Percentiles rank a stretch among this genome's conserved stretches.
phyloP scores from a whole-genome alignment of 352 stramenopile genomes.

The Aphanomyces invadans region DNA sequence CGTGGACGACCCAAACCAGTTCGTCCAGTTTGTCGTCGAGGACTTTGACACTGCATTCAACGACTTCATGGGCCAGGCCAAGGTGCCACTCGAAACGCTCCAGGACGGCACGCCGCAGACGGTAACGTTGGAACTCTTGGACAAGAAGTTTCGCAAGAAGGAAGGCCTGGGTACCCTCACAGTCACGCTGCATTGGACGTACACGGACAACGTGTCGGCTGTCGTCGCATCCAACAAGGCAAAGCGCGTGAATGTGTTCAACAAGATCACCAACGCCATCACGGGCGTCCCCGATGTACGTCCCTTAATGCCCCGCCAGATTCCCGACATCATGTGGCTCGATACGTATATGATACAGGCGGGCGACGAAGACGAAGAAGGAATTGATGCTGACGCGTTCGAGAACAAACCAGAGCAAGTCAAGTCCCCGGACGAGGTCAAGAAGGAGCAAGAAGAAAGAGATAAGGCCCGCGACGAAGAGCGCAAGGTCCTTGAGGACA shows the following conservation, averaged over 20 bases:
- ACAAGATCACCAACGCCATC: constrained; percentile 40
- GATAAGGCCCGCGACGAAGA: constrained; percentile 73
- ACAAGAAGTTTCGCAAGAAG: constrained; percentile 69
- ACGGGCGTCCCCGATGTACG: constrained; percentile 16
- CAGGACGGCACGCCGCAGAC: constrained; percentile 38
- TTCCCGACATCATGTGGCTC: neutral
- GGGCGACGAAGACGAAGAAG: constrained; percentile 58
- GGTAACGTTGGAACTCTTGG: constrained; percentile 46
- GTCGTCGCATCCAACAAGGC: constrained; percentile 52
- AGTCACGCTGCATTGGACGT: constrained; percentile 56
- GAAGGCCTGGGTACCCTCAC: constrained; percentile 43
- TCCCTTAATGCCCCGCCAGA: neutral
- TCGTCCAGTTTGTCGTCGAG: constrained; percentile 49
- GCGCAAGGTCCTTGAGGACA: constrained; percentile 56
- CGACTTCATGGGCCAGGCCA: constrained; percentile 60
- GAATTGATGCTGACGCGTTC: constrained; percentile 58
- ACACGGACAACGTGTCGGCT: constrained; percentile 36
- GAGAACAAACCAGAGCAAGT: constrained; percentile 44
- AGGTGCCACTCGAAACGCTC: constrained; percentile 17
- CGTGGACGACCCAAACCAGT: constrained; percentile 44
- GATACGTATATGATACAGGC: constrained; percentile 31
- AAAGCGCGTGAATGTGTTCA: constrained; percentile 54
- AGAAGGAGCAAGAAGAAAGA: constrained; percentile 61
- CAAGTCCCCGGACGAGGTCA: constrained; percentile 55
- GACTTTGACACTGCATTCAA: constrained; percentile 75